phyloP scores from a whole-genome alignment of 306 rosid genomes.

The Vigna trinervia region DNA sequence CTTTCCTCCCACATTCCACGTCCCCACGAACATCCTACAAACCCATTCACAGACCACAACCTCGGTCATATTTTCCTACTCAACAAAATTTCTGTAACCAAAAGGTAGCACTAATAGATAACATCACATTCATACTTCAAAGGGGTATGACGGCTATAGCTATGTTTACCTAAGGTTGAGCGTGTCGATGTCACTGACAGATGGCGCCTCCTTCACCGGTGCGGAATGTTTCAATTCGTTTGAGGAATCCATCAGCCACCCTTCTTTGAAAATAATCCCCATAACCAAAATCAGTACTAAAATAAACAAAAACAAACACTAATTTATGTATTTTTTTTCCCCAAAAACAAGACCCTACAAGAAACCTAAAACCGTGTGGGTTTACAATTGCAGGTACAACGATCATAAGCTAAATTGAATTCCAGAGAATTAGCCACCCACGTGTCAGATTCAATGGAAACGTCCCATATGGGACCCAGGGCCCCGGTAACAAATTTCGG shows the following conservation, averaged over 20 bases:
- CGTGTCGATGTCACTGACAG: slow-evolving; percentile 42
- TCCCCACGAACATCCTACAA: slow-evolving; percentile 85
- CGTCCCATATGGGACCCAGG: slow-evolving; percentile 32
- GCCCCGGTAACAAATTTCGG: background rate
- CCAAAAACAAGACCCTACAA: background rate
- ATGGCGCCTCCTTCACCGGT: slow-evolving; percentile 39
- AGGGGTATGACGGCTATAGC: background rate
- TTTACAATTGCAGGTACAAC: background rate
- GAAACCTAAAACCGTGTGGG: background rate
- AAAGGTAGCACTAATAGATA: background rate
- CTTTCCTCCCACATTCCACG: slow-evolving; percentile 98
- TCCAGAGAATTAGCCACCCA: slow-evolving; percentile 45
- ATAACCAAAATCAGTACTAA: slow-evolving; percentile 16
- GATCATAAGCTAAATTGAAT: slow-evolving; percentile 8
- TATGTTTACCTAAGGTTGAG: slow-evolving; percentile 54
- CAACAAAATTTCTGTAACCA: background rate
- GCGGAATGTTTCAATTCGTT: slow-evolving; percentile 31
- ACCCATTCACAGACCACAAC: background rate
- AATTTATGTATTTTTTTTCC: background rate
- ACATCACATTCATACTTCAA: background rate
- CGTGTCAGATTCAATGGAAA: slow-evolving; percentile 45
- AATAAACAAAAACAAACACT: background rate
- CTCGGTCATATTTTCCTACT: background rate
- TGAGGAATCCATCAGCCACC: slow-evolving; percentile 53
- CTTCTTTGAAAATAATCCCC: slow-evolving; percentile 38